Base-by-base conservation (phyloP, 306 rosid species). In the Lupinus albus region DNA sequence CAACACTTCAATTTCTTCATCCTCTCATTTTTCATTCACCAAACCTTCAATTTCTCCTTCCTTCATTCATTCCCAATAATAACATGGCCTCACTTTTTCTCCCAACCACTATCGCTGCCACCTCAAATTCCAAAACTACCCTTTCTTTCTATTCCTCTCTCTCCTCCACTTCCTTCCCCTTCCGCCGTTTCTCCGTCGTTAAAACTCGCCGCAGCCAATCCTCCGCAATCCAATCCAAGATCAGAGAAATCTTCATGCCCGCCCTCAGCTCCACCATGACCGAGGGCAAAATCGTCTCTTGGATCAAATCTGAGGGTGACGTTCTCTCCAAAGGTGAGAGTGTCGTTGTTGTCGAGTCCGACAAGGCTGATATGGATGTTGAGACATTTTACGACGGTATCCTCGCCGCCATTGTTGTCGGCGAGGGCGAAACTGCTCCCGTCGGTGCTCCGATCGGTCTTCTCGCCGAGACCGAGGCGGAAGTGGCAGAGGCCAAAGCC, bases 261-360 rank as follows among this genome's bases (percentile, higher is more conserved):
- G 97, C 97, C 14, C 95, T 92, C 63, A 92, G 98, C 80, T 92
- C 98, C 51, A 92, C 98, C 56, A 92, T 92, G 98, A 92, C 98
- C 2, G 98, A 92, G 85, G 96, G 98, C 15, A 92, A 89, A 80
- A 92, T 92, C 68, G 96, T 92, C 60, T 92, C 98, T 0, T 92
- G 95, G 98, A 15, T 89, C 44, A 92, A 92, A 74, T 87, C 98
- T 38, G 96, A 92, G 58, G 98, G 98, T 11, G 98, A 92, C 60
- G 64, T 71, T 15, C 92, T 92, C 78, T 76, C 92, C 78, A 92
- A 92, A 15, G 98, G 98, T 8, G 96, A 92, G 71, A 89, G 96
- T 44, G 98, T 92, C 10, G 97, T 91, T 16, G 95, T 91, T 8
- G 97, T 91, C 32, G 95, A 91, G 80, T 91, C 95, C 42, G 95